Evolutionary conservation across 805 yeast species (phyloP).

Genomic region (Kazachstania viticola): DNA sequence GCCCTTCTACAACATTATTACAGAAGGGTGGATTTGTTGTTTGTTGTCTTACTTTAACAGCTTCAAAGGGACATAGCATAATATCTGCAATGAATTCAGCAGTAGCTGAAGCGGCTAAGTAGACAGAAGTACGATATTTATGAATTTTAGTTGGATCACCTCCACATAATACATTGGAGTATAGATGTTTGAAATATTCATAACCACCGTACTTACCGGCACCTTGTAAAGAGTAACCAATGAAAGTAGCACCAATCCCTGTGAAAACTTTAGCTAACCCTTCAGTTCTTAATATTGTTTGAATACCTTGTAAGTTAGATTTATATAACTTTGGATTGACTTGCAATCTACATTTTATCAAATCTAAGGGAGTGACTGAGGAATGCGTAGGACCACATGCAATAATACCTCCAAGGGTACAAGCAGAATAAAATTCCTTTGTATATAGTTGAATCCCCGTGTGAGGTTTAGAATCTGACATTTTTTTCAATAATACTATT

Average conservation of each 20-base stretch:
- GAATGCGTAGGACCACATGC: constrained; percentile 98
- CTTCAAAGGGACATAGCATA: constrained; percentile 85
- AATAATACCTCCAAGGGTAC: constrained; percentile 49
- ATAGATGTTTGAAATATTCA: constrained; percentile 78
- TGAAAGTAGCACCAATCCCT: constrained; percentile 84
- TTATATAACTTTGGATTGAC: constrained; percentile 64
- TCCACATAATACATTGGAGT: constrained; percentile 53
- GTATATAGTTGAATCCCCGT: constrained; percentile 16
- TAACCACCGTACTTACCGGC: constrained; percentile 96
- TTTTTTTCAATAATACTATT: background rate
- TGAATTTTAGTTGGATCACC: constrained; percentile 43
- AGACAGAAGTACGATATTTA: constrained; percentile 62
- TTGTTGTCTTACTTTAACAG: constrained; percentile 89
- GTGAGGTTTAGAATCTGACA: background rate
- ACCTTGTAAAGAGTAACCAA: constrained; percentile 93
- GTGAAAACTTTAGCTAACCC: constrained; percentile 72
- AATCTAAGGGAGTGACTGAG: constrained; percentile 82
- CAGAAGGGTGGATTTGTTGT: constrained; percentile 86
- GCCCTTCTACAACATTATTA: constrained; percentile 49
- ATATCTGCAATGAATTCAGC: constrained; percentile 93
- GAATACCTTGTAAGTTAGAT: constrained; percentile 76
- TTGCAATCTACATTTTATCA: constrained; percentile 89
- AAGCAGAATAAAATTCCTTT: constrained; percentile 28
- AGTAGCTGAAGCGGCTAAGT: constrained; percentile 75
- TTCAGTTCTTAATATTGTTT: constrained; percentile 54